Evolutionary conservation across 495 filamentous ascomycete species (phyloP), one percentile per base, ranked within the genome.

Genomic region (Rhypophila decipiens): DNA sequence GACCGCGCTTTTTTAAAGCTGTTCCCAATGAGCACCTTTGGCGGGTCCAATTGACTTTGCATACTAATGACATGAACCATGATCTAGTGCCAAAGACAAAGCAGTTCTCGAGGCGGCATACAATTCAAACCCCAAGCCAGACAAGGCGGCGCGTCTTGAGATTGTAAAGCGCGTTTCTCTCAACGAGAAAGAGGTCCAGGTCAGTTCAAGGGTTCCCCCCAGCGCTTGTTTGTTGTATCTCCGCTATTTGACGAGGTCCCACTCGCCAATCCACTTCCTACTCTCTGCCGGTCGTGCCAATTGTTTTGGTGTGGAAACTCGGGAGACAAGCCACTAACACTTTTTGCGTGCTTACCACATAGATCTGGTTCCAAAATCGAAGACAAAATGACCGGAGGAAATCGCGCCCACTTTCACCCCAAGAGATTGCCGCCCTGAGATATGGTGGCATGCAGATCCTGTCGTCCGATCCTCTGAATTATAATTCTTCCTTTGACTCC

Each of bases 291-390:
- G 34, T n/a, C n/a, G n/a, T n/a, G n/a, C n/a, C n/a, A n/a, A n/a
- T n/a, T n/a, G n/a, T n/a, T n/a, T n/a, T n/a, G n/a, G n/a, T n/a
- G 7, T 42, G 22, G 44, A 42, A n/a, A 5, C 15, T 23, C 39
- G 12, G 12, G 12, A n/a, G n/a, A n/a, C 27, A 31, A 39, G 36
- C 17, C 39, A 42, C 55, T 44, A 22, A 46, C 38, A 10, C 40
- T 24, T 4, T 15, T 24, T 24, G n/a, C 7, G 19, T 31, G 27
- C 7, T 31, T 31, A 31, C 27, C 27, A 31, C n/a, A n/a, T 63
- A 98, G 93, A 96, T 99, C 56, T 99, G 94, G 94, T 99, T 99
- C 67, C 94, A 97, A 62, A 99, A 99, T 57, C 83, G 90, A 61
- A 80, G 94, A 50, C 94, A 99, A 63, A 95, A 90, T 67, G 84